Evolutionary conservation across 108 stramenopile species (phyloP).

Genomic region (Fistulifera solaris): DNA sequence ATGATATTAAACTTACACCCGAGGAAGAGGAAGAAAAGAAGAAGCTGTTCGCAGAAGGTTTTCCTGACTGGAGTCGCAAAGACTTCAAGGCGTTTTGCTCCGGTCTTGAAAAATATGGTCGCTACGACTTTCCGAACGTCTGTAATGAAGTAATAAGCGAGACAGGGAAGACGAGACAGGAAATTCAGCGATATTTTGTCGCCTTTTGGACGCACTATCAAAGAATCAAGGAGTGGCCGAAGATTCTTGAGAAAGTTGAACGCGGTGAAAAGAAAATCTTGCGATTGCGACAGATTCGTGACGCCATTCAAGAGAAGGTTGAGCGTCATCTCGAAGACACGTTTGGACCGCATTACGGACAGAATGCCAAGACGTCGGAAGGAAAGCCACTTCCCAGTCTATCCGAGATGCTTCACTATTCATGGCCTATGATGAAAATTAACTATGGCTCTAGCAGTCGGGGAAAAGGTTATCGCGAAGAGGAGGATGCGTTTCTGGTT

Average conservation of each 20-base stretch:
- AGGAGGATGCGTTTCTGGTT: constrained; percentile 95
- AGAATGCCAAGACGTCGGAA: constrained; percentile 31
- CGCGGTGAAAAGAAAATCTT: constrained; percentile 84
- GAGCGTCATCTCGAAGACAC: constrained; percentile 91
- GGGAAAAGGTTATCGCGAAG: constrained; percentile 75
- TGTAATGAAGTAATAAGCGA: constrained; percentile 70
- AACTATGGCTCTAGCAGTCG: constrained; percentile 55
- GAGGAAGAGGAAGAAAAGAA: constrained; percentile 52
- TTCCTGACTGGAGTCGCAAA: constrained; percentile 87
- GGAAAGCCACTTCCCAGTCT: constrained; percentile 48
- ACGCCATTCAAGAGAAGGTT: constrained; percentile 89
- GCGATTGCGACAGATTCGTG: constrained; percentile 80
- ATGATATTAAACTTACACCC: constrained; percentile 37
- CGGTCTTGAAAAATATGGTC: constrained; percentile 85
- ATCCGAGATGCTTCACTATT: constrained; percentile 66
- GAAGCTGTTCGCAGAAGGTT: constrained; percentile 76
- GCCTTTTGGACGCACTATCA: constrained; percentile 82
- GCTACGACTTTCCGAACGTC: constrained; percentile 71
- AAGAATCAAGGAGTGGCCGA: constrained; percentile 77
- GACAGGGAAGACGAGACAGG: constrained; percentile 78
- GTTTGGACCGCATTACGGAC: constrained; percentile 53
- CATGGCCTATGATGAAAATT: constrained; percentile 77
- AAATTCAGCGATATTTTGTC: constrained; percentile 85
- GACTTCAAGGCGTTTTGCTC: constrained; percentile 88
- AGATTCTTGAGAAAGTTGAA: constrained; percentile 83